Evolutionary conservation across 2,329 filamentous ascomycete species (phyloP).

Genomic region (Nothopassalora personata): DNA sequence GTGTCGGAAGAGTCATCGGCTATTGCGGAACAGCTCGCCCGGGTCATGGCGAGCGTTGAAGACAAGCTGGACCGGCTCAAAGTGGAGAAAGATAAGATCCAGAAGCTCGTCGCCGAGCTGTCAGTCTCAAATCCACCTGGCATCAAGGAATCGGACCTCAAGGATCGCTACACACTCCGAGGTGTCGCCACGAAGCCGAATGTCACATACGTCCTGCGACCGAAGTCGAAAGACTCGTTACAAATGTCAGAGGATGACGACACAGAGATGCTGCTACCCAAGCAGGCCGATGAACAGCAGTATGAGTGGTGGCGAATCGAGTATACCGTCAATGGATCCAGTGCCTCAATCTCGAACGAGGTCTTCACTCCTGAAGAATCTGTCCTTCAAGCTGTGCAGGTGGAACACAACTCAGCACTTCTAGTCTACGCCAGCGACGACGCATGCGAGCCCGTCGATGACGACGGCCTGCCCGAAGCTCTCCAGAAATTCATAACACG

Average conservation of each 20-base stretch:
- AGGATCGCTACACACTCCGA: slow-evolving; percentile 51
- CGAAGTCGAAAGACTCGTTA: neutral
- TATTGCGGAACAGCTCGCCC: slow-evolving; percentile 31
- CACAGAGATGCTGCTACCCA: neutral
- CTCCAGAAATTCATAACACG: slow-evolving; percentile 25
- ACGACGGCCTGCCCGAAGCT: slow-evolving; percentile 16
- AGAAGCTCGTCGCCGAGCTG: slow-evolving; percentile 26
- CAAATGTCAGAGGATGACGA: neutral
- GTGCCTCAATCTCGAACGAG: slow-evolving; percentile 30
- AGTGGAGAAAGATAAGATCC: slow-evolving; percentile 29
- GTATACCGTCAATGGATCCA: slow-evolving; percentile 42
- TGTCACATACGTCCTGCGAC: slow-evolving; percentile 51
- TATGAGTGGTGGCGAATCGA: slow-evolving; percentile 55
- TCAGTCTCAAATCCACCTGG: slow-evolving; percentile 23
- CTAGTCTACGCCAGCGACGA: slow-evolving; percentile 56
- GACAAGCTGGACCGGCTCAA: slow-evolving; percentile 27
- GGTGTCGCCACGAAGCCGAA: slow-evolving; percentile 55
- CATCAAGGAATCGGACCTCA: slow-evolving; percentile 28
- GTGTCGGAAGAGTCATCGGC: slow-evolving; percentile 11
- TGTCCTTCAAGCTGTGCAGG: slow-evolving; percentile 49
- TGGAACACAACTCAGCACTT: slow-evolving; percentile 48
- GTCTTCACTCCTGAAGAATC: slow-evolving; percentile 40
- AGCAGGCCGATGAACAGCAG: slow-evolving; percentile 29
- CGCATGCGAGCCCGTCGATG: slow-evolving; percentile 19
- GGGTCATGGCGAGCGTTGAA: slow-evolving; percentile 31